Evolutionary conservation across 2,329 filamentous ascomycete genomes (phyloP).

Genomic region (Lizonia empirigonia): DNA sequence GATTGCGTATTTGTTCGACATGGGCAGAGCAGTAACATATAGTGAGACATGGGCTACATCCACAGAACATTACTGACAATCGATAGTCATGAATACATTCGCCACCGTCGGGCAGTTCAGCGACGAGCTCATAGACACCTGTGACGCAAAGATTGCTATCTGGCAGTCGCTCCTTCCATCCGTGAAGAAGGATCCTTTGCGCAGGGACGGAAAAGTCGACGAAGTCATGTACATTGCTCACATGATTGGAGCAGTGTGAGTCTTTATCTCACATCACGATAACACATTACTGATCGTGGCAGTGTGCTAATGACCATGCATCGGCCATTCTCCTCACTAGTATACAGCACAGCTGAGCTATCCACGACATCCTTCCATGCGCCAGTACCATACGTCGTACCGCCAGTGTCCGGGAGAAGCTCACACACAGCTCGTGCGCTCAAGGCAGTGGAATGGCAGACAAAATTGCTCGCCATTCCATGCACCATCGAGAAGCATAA

Average conservation of each 20-base stretch:
- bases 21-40: slow-evolving; percentile 71
- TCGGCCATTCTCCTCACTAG: slow-evolving; percentile 46
- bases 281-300: slow-evolving; percentile 1
- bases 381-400: slow-evolving; percentile 56
- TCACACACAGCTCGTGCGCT: slow-evolving; percentile 79
- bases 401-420: slow-evolving; percentile 50
- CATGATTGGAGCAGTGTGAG: slow-evolving; percentile 66
- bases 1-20: slow-evolving; percentile 79
- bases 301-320: slow-evolving; percentile 49
- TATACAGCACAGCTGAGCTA: slow-evolving; percentile 38
- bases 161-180: slow-evolving; percentile 80
- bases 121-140: slow-evolving; percentile 67
- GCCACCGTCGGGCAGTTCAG: slow-evolving; percentile 26
- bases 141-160: slow-evolving; percentile 67
- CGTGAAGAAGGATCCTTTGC: slow-evolving; percentile 71
- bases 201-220: slow-evolving; percentile 71
- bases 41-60: slow-evolving; percentile 42
- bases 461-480: slow-evolving; percentile 74
- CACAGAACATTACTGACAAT: slow-evolving; percentile 2
- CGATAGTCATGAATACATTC: slow-evolving; percentile 56
- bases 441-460: slow-evolving; percentile 76
- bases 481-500: slow-evolving; percentile 73
- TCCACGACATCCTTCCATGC: slow-evolving; percentile 64
- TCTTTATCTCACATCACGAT: neutral
- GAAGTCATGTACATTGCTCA: slow-evolving; percentile 91